Percentiles rank a stretch among this genome's conserved stretches.
These are phyloP conservation scores for Hemisphaericaspora nanyangensis DNA, from an alignment of 805 yeast genomes.

Conservation along the genomic window DNA sequence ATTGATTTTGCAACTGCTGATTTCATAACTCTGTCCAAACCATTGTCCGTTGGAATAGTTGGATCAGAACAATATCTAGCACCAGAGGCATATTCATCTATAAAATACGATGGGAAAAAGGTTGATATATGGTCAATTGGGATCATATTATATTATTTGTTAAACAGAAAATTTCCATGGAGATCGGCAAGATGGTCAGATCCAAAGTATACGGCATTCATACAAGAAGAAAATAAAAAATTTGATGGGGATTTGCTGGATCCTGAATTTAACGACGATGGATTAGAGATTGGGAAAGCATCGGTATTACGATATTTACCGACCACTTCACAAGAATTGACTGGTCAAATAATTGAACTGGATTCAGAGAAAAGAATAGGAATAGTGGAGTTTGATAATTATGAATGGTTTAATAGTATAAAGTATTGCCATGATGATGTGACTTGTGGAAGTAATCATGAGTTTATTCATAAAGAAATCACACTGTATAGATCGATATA, in stretches of 20 bases:
- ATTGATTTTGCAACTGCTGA: conserved; percentile 41
- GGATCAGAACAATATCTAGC: conserved; percentile 46
- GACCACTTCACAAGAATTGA: conserved; percentile 2
- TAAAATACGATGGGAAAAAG: conserved; percentile 38
- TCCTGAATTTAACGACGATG: conserved; percentile 1
- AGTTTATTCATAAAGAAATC: not conserved
- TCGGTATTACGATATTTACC: conserved; percentile 10
- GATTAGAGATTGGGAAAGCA: conserved; percentile 4
- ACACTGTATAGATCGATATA: too few relatives aligned
- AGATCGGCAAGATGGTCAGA: conserved; percentile 35
- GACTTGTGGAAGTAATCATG: conserved; percentile 7
- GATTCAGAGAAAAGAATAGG: conserved; percentile 8
- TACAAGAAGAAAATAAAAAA: not conserved
- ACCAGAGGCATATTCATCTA: conserved; percentile 40
- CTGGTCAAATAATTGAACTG: conserved; percentile 8
- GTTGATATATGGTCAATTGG: conserved; percentile 53
- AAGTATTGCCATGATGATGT: conserved; percentile 7
- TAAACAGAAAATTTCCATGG: conserved; percentile 44
- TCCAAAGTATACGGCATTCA: conserved; percentile 13
- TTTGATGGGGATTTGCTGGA: not conserved
- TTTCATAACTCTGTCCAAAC: conserved; percentile 7
- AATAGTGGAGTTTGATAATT: conserved; percentile 5
- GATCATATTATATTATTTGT: conserved; percentile 33
- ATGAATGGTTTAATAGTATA: conserved; percentile 10
- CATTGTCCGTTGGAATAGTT: conserved; percentile 39